Evolutionary conservation across 805 yeast species (phyloP), one percentile per base, ranked within the genome.

Genomic region (Suhomyces emberorum): DNA sequence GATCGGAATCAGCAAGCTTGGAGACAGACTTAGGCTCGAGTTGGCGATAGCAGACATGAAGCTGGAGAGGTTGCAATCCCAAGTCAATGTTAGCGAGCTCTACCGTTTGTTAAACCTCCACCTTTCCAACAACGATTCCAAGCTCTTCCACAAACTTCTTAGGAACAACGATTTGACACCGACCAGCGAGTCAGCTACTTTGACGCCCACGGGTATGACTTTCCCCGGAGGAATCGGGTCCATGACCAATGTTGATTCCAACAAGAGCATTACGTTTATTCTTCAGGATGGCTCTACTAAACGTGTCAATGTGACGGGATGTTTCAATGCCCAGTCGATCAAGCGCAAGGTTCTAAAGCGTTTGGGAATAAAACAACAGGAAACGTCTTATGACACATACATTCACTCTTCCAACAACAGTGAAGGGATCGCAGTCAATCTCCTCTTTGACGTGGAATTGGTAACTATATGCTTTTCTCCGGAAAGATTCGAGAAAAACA

Each of bases 381-480:
- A 69, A 24, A 59, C 69, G 14, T 65, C 64, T 20, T 86, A 79
- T 65, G 84, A 79, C 41, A 73, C 83, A 0, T 83, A 81, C 51
- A 69, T 81, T 15, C 70, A 65, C 43, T 72, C 76, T 2, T 35
- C 69, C 34, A 35, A 29, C 29, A 31, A 27, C 22, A 35, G 26
- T 16, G 28, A 26, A n/a, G 30, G 27, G 21, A 22, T 27, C 31
- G 42, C 44, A 14, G 48, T 65, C 5, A 75, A 71, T 42, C 46
- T 77, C 18, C 63, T 88, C 37, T 81, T 75, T 50, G 95, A 85
- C 50, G 85, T 82, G 9, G 95, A 87, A 52, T 69, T 88, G 20
- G 88, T 87, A 3, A 80, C 95, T 0, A 77, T 86, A 7, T 85
- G 95, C 51, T 89, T 83, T 52, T 82, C 93, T 0, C 71, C 76